Conservation (phyloP, 257 asterid species). For the Paraleonurus japonicus region DNA sequence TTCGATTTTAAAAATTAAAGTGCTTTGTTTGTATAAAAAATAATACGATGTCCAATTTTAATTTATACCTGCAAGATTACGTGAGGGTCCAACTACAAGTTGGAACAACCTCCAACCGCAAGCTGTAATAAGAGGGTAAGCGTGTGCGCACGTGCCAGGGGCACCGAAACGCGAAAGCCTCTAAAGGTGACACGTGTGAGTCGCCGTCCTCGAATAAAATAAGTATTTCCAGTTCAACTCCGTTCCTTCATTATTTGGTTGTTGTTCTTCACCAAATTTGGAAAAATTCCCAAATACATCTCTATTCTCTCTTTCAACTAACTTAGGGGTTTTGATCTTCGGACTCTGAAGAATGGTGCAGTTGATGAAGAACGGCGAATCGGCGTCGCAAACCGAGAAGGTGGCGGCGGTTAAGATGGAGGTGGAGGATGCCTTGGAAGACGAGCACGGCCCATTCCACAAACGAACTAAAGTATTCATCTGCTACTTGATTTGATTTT, state of each 20-base stretch:
- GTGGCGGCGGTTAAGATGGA: conserved; percentile 48
- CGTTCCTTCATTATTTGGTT: conserved; percentile 16
- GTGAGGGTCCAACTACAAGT: too few relatives aligned
- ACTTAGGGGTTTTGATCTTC: conserved; percentile 29
- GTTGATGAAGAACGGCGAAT: conserved; percentile 47
- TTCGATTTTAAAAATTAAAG: too few relatives aligned
- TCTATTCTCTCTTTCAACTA: neutral
- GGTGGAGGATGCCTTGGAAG: conserved; percentile 49
- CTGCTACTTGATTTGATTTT: neutral
- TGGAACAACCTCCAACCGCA: neutral
- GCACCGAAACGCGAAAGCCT: conserved; percentile 27
- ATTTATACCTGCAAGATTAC: too few relatives aligned
- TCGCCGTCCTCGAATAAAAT: conserved; percentile 40
- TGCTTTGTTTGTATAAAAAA: too few relatives aligned
- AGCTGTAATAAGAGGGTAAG: neutral
- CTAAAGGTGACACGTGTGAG: conserved; percentile 43
- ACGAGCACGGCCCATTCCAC: conserved; percentile 45
- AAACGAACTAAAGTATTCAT: conserved; percentile 49
- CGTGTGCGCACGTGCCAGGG: conserved; percentile 32
- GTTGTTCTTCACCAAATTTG: neutral
- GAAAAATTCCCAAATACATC: neutral
- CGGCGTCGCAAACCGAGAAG: conserved; percentile 41
- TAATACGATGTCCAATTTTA: too few relatives aligned
- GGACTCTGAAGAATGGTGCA: conserved; percentile 32
- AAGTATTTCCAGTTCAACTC: conserved; percentile 29